Percentiles rank a stretch among this genome's conserved stretches.
Conservation (phyloP, 2,329 filamentous ascomycete species). For the Madurella fahalii region DNA sequence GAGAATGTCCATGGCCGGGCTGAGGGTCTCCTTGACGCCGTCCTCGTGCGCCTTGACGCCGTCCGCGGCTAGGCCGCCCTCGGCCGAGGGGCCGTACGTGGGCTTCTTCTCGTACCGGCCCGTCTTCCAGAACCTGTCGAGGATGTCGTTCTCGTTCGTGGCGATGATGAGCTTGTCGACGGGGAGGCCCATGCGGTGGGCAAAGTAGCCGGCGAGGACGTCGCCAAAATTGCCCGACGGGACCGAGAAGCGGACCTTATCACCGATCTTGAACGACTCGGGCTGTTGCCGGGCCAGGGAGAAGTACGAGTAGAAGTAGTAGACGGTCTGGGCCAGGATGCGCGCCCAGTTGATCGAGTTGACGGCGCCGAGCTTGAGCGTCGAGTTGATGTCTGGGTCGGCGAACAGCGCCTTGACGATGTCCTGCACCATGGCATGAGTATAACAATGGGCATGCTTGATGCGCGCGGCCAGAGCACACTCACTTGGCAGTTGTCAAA, state of each 20-base stretch:
- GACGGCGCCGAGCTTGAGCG: conserved; percentile 81
- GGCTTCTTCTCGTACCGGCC: conserved; percentile 85
- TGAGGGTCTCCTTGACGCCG: conserved; percentile 85
- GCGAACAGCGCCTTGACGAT: conserved; percentile 91
- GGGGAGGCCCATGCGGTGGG: conserved; percentile 56
- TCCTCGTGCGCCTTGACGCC: conserved; percentile 61
- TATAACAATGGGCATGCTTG: neutral
- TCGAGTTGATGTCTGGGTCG: conserved; percentile 77
- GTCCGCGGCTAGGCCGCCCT: conserved; percentile 61
- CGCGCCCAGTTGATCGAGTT: conserved; percentile 97
- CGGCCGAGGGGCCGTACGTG: conserved; percentile 52
- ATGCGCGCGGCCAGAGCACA: neutral
- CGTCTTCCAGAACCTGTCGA: conserved; percentile 90
- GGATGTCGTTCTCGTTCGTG: conserved; percentile 96
- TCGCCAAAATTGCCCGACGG: conserved; percentile 97
- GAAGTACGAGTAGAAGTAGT: conserved; percentile 97
- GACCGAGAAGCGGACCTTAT: conserved; percentile 78
- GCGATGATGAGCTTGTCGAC: conserved; percentile 85
- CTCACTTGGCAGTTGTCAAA: conserved; percentile 90
- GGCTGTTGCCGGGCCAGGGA: conserved; percentile 59
- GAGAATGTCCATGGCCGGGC: conserved; percentile 95
- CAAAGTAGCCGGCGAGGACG: conserved; percentile 90
- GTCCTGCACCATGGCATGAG: conserved; percentile 48
- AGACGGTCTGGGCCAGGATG: conserved; percentile 93
- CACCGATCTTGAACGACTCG: conserved; percentile 56